Evolutionary conservation across 2,329 filamentous ascomycete genomes (phyloP).

Genomic region (Paecilomyces fulvus): DNA sequence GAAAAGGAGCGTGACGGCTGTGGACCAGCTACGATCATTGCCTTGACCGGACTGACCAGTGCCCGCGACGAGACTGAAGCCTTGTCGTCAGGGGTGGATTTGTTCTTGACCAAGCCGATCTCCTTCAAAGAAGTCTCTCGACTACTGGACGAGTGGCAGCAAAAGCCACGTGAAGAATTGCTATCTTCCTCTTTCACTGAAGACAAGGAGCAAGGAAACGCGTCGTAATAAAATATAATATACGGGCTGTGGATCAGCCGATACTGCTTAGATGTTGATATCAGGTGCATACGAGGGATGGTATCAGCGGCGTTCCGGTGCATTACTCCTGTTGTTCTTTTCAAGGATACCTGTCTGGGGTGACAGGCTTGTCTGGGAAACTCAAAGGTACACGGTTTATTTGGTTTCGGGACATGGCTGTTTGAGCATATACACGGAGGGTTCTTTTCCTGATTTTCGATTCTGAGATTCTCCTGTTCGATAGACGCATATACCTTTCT

Average conservation of each 20-base stretch:
- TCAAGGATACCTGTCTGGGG: background rate
- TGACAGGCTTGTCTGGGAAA: background rate
- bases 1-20: conserved; percentile 26
- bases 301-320: background rate
- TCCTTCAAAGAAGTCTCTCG: conserved; percentile 36
- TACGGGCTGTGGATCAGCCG: background rate
- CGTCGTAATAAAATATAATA: background rate
- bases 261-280: background rate
- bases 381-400: background rate
- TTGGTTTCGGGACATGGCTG: background rate
- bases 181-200: background rate
- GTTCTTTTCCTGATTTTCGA: background rate
- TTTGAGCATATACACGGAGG: background rate
- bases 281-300: background rate
- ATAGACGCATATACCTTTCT: background rate
- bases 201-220: background rate
- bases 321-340: background rate
- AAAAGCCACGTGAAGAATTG: conserved; percentile 15
- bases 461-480: background rate
- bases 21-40: conserved; percentile 33
- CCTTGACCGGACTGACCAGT: conserved; percentile 37
- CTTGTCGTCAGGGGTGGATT: conserved; percentile 35
- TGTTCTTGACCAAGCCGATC: conserved; percentile 42
- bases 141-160: conserved; percentile 28
- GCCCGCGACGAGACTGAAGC: conserved; percentile 37